Evolutionary conservation across 495 filamentous ascomycete species (phyloP).

Genomic region (Neurospora terricola): DNA sequence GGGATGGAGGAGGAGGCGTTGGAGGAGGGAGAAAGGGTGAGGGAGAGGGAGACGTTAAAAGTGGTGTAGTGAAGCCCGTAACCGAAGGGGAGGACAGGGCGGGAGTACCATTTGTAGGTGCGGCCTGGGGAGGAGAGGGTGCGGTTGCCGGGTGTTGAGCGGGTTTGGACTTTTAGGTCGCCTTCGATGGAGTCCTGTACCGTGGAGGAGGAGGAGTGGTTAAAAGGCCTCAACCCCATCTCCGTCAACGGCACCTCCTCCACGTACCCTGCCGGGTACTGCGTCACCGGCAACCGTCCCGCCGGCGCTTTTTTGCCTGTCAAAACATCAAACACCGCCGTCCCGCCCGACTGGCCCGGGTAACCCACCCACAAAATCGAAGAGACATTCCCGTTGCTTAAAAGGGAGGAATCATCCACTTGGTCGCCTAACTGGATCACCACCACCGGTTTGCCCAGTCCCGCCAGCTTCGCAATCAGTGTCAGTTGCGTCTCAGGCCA

Average conservation of each 20-base stretch:
- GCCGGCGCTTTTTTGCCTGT: conserved; percentile 42
- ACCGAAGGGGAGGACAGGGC: conserved; percentile 33
- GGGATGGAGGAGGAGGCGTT: conserved; percentile 10
- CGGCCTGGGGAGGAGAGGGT: conserved; percentile 24
- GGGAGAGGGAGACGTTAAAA: conserved; percentile 32
- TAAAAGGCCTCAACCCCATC: conserved; percentile 27
- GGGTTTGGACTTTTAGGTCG: neutral
- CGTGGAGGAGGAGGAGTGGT: too few relatives aligned
- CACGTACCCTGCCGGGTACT: conserved; percentile 30
- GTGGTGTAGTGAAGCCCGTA: conserved; percentile 35
- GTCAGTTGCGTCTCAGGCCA: conserved; percentile 29
- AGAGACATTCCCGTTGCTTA: conserved; percentile 39
- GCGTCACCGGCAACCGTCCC: conserved; percentile 49
- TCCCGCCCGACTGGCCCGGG: conserved; percentile 44
- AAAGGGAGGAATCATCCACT: conserved; percentile 40
- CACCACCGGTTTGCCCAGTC: conserved; percentile 25
- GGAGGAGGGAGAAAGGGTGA: conserved; percentile 9
- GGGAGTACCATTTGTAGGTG: conserved; percentile 33
- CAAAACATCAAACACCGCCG: conserved; percentile 38
- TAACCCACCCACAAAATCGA: conserved; percentile 41
- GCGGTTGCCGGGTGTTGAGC: neutral
- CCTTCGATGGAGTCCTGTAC: too few relatives aligned
- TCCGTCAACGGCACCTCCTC: conserved; percentile 27
- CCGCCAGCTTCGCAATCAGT: conserved; percentile 23
- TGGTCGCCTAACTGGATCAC: conserved; percentile 39